phyloP scores from a whole-genome alignment of 306 rosid genomes.

The Fragaria nilgerrensis region DNA sequence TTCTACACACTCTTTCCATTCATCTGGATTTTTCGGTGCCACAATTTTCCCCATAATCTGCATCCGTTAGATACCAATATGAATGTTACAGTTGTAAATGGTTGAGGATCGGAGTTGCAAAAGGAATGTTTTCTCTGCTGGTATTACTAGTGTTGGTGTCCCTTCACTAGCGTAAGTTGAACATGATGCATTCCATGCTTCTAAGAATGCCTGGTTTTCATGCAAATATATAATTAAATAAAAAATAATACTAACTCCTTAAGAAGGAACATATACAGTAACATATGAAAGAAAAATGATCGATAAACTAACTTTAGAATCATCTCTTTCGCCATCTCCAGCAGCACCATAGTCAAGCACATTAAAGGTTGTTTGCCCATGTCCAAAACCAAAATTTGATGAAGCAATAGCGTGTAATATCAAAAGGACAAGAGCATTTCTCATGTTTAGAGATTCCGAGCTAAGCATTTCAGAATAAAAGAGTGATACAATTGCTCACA shows the following conservation, averaged over 20 bases:
- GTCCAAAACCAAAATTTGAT: background rate
- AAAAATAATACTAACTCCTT: background rate
- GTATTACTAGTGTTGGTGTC: conserved; percentile 25
- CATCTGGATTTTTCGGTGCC: background rate
- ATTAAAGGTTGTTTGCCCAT: background rate
- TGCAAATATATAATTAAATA: background rate
- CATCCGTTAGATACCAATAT: background rate
- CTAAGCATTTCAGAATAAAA: background rate
- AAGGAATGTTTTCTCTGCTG: conserved; percentile 20
- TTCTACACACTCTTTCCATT: background rate
- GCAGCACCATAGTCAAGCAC: background rate
- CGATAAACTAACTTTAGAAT: background rate
- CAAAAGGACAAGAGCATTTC: background rate
- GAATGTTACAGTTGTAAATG: background rate
- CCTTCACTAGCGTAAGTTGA: conserved; percentile 4
- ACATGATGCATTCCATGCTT: conserved; percentile 38
- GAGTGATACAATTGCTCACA: background rate
- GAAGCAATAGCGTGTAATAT: background rate
- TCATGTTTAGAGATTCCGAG: background rate
- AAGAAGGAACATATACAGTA: background rate
- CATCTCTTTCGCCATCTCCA: background rate
- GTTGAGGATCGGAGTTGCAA: background rate
- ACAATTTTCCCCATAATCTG: conserved; percentile 15
- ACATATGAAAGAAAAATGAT: background rate
- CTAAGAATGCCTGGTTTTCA: conserved; percentile 32